Base-by-base conservation (phyloP, 2,329 filamentous ascomycete species). In the Apiospora arundinis region DNA sequence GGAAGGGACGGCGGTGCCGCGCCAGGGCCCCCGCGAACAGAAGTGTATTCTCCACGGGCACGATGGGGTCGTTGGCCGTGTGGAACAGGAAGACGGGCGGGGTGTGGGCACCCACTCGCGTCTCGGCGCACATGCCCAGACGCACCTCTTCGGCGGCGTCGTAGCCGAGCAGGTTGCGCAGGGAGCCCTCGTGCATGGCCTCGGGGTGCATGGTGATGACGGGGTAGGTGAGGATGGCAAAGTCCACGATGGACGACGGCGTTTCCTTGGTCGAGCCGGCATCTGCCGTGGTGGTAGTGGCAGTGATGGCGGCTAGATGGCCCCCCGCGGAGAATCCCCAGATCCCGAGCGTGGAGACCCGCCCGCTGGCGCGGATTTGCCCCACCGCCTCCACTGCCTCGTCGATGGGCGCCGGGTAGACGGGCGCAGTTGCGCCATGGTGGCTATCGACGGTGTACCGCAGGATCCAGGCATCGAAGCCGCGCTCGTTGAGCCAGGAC, bases 51-150 rank as follows among this genome's bases (percentile, higher is more conserved):
- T 77, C 72, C 1, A 80, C 76, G 8, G 76, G 72, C 18, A 80
- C 79, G 7, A 44, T 28, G 1, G 46, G 70, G 60, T 80, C 78
- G 67, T 80, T 77, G 63, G 77, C 73, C 1, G 78, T 78, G 71
- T 80, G 79, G 71, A 81, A 82, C n/a, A 80, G 40, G 74, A 83
- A 83, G 5, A 78, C 80, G 44, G 80, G 79, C 71, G 76, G 80
- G 72, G 77, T 77, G 21, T 68, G 48, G 6, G 40, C 70, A 9
- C 71, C 71, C 2, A 80, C 77, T 11, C 70, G 74, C 28, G 75
- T 76, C 72, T 80, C 75, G 14, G 78, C 77, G 9, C 74, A 77
- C 71, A 78, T 72, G 23, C 63, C 40, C 3, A 66, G 49, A 9
- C 74, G 69, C 70, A 74, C 70, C 45, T 70, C 69, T 5, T 69